Evolutionary conservation across 805 yeast species (phyloP).

Genomic region (Pichia cabralensis): DNA sequence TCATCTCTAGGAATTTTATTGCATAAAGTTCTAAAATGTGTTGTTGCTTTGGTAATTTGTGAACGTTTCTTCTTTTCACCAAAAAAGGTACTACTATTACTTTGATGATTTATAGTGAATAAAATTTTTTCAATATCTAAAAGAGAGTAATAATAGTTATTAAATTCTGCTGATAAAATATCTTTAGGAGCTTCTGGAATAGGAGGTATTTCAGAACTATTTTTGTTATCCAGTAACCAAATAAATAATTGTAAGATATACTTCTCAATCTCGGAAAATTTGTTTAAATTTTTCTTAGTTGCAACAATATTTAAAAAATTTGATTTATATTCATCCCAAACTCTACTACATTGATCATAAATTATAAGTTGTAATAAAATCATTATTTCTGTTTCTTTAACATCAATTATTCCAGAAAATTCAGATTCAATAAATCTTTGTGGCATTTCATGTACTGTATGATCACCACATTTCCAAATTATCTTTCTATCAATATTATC

Average conservation of each 20-base stretch:
- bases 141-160: slow-evolving; percentile 15
- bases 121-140: slow-evolving; percentile 17
- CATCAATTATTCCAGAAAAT: slow-evolving; percentile 4
- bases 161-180: slow-evolving; percentile 14
- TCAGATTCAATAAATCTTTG: slow-evolving; percentile 18
- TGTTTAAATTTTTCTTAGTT: not conserved
- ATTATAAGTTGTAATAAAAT: slow-evolving; percentile 32
- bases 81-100: slow-evolving; percentile 1
- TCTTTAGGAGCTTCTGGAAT: slow-evolving; percentile 12
- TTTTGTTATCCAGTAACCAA: slow-evolving; percentile 5
- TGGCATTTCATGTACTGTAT: slow-evolving; percentile 16
- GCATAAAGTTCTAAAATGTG: not conserved
- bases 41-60: not conserved
- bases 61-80: not conserved
- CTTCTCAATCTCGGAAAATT: slow-evolving; percentile 28
- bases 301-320: slow-evolving; percentile 10
- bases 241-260: slow-evolving; percentile 23
- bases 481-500: slow-evolving; percentile 57
- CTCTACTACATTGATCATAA: slow-evolving; percentile 21
- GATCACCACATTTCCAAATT: slow-evolving; percentile 41
- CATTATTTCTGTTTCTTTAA: slow-evolving; percentile 27
- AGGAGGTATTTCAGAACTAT: not conserved
- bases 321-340: slow-evolving; percentile 15
- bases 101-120: slow-evolving; percentile 6
- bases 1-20: slow-evolving; percentile 2